Evolutionary conservation across 495 filamentous ascomycete species (phyloP).

Genomic region (Aspergillus baeticus): DNA sequence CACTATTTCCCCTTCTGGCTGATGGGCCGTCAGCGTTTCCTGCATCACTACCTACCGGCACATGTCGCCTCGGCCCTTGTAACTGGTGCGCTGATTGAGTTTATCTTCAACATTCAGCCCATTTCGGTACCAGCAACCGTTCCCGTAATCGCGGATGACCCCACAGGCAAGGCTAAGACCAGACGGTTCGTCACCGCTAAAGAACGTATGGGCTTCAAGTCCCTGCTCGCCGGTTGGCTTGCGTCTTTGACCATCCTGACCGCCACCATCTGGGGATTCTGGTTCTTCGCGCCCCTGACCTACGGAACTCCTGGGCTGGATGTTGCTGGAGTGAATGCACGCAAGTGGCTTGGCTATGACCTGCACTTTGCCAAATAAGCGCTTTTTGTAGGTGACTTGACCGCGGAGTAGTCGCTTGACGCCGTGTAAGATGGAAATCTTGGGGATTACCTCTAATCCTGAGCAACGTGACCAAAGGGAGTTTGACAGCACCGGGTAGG

Average conservation of each 20-base stretch:
- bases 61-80: slow-evolving; percentile 92
- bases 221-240: slow-evolving; percentile 73
- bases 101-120: slow-evolving; percentile 89
- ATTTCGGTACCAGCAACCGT: slow-evolving; percentile 41
- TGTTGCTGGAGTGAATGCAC: slow-evolving; percentile 73
- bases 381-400: neutral
- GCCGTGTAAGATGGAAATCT: slow-evolving; percentile 1
- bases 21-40: slow-evolving; percentile 74
- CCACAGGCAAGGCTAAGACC: slow-evolving; percentile 40
- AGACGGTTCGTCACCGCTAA: slow-evolving; percentile 63
- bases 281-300: slow-evolving; percentile 90
- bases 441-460: too few relatives aligned
- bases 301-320: slow-evolving; percentile 93
- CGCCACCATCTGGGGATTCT: slow-evolving; percentile 73
- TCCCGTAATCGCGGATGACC: slow-evolving; percentile 45
- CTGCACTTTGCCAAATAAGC: slow-evolving; percentile 95
- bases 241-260: slow-evolving; percentile 68
- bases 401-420: neutral
- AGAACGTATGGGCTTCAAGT: slow-evolving; percentile 79
- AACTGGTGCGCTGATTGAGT: slow-evolving; percentile 93
- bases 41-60: slow-evolving; percentile 79
- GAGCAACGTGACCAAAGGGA: too few relatives aligned
- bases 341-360: slow-evolving; percentile 97
- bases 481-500: too few relatives aligned
- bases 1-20: slow-evolving; percentile 75